A percentile compares a stretch with the other conserved stretches of the same genome.
Conservation (phyloP, 2,329 filamentous ascomycete genomes). For the Spiromastix sp. region DNA sequence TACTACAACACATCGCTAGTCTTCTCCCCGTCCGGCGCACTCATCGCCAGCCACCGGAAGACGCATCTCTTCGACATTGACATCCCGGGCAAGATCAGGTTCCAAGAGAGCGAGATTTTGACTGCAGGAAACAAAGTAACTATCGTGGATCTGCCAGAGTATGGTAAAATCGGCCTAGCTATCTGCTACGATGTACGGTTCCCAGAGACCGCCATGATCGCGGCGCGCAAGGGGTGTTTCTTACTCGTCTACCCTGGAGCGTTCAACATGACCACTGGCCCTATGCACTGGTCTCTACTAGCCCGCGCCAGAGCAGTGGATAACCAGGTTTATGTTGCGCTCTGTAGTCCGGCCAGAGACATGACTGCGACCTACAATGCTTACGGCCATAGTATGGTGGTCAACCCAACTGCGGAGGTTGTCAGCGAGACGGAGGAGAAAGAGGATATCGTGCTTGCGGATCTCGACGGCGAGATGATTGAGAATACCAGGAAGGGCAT, state of each 20-base stretch:
- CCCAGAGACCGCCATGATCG: slow-evolving; percentile 83
- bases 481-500: slow-evolving; percentile 70
- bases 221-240: slow-evolving; percentile 77
- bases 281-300: slow-evolving; percentile 80
- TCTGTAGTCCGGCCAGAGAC: slow-evolving; percentile 86
- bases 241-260: slow-evolving; percentile 88
- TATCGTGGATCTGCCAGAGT: slow-evolving; percentile 74
- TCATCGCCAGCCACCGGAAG: slow-evolving; percentile 85
- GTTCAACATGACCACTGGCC: slow-evolving; percentile 89
- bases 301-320: slow-evolving; percentile 78
- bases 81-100: slow-evolving; percentile 88
- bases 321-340: slow-evolving; percentile 85
- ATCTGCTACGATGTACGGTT: slow-evolving; percentile 99
- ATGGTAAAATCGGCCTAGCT: slow-evolving; percentile 75
- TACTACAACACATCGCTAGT: slow-evolving; percentile 88
- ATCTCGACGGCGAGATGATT: slow-evolving; percentile 59
- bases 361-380: slow-evolving; percentile 69
- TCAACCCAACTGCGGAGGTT: slow-evolving; percentile 79
- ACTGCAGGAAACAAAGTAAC: slow-evolving; percentile 77
- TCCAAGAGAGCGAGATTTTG: slow-evolving; percentile 83
- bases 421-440: slow-evolving; percentile 66
- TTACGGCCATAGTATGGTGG: slow-evolving; percentile 83
- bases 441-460: slow-evolving; percentile 65
- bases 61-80: slow-evolving; percentile 96
- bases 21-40: slow-evolving; percentile 65